These are phyloP conservation scores for Arctium minus DNA, from an alignment of 129 eudicot genomes.

Conservation along the genomic window DNA sequence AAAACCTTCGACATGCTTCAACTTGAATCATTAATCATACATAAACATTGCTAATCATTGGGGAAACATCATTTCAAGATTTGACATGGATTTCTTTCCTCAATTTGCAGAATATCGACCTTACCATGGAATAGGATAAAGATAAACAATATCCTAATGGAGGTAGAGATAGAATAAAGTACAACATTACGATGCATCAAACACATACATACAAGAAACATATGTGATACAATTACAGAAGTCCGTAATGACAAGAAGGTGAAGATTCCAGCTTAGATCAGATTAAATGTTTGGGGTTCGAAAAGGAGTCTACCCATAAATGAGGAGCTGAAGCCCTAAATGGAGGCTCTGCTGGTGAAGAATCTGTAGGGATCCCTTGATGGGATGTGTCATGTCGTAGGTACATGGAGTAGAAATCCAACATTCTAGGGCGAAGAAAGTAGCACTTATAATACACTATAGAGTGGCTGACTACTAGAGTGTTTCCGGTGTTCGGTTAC, in stretches of 20 bases:
- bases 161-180: neutral
- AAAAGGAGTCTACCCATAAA: neutral
- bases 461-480: neutral
- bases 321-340: neutral
- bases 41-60: neutral
- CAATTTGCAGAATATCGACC: neutral
- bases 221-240: neutral
- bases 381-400: neutral
- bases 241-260: neutral
- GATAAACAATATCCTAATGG: neutral
- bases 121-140: neutral
- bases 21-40: neutral
- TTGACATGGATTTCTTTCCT: neutral
- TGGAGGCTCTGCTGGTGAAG: neutral
- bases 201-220: neutral
- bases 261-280: neutral
- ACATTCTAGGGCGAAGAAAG: too few species aligned
- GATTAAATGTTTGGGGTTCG: neutral
- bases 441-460: neutral
- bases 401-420: too few species aligned
- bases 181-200: neutral
- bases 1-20: neutral
- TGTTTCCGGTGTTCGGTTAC: neutral
- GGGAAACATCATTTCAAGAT: neutral
- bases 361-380: neutral